Conservation (phyloP, 192 early-diverging fungal genomes). For the Pilobolus umbonatus region DNA sequence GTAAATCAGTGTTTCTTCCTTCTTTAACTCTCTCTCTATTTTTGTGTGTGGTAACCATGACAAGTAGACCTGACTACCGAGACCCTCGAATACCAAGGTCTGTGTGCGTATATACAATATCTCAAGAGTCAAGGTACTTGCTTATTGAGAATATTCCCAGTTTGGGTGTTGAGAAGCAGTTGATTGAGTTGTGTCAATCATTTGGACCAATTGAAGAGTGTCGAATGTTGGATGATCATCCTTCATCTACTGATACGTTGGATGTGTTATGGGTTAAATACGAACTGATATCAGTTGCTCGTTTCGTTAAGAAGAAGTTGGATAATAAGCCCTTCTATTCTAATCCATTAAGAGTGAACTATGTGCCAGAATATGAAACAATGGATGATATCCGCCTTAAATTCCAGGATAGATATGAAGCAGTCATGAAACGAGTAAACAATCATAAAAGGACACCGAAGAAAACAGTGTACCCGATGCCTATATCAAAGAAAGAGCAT, state of each 20-base stretch:
- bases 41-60: no score
- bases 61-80: constrained; percentile 19
- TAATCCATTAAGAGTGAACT: constrained; percentile 31
- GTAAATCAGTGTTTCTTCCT: no score
- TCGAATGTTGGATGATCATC: constrained; percentile 24
- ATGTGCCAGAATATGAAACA: constrained; percentile 38
- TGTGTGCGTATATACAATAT: constrained; percentile 29
- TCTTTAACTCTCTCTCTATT: no score
- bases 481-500: background rate
- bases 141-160: constrained; percentile 29
- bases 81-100: constrained; percentile 11
- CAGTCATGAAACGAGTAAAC: constrained; percentile 8
- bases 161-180: constrained; percentile 11
- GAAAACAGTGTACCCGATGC: no score
- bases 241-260: constrained; percentile 11
- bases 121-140: constrained; percentile 33
- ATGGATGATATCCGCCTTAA: constrained; percentile 40
- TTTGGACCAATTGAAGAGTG: constrained; percentile 17
- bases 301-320: constrained; percentile 31
- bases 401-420: constrained; percentile 29
- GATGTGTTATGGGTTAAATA: constrained; percentile 32
- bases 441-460: background rate
- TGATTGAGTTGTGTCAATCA: constrained; percentile 10
- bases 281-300: constrained; percentile 20
- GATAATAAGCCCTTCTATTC: constrained; percentile 38